phyloP scores from a whole-genome alignment of 805 yeast genomes.

The Pichia rugopelliculosa region DNA sequence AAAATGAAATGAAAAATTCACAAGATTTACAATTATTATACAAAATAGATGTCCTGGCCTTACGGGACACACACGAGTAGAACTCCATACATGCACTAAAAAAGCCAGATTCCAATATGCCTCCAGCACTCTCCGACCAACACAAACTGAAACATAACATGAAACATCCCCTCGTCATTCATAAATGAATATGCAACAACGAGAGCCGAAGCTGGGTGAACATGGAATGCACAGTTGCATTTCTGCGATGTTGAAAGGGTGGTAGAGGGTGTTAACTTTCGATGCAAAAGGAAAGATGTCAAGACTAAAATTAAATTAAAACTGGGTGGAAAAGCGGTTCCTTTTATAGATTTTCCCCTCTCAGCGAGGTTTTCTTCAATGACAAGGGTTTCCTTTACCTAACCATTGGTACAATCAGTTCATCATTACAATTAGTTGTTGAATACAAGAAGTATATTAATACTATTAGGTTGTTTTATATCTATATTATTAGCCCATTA shows the following conservation, averaged over 20 bases:
- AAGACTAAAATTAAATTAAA: background rate
- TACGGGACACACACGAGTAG: constrained; percentile 11
- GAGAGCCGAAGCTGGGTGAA: background rate
- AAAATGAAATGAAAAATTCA: too few species aligned
- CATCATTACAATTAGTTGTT: too few species aligned
- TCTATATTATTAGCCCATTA: too few species aligned
- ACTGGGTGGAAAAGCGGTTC: background rate
- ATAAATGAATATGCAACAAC: constrained; percentile 12
- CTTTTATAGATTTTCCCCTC: background rate
- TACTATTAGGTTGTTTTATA: background rate
- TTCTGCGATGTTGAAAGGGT: background rate
- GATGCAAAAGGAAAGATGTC: constrained; percentile 7
- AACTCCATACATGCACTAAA: background rate
- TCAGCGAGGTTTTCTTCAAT: background rate
- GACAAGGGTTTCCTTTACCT: background rate
- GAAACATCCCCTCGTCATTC: constrained; percentile 3
- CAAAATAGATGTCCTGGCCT: constrained; percentile 7
- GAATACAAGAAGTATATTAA: too few species aligned
- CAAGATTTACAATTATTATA: background rate
- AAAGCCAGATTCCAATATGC: constrained; percentile 3
- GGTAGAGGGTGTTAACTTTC: constrained; percentile 14
- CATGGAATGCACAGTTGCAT: background rate
- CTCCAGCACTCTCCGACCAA: background rate
- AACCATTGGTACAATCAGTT: too few species aligned
- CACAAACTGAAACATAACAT: background rate